Base-by-base conservation (phyloP, 2,329 filamentous ascomycete species). In the Lachnellula hyalina region DNA sequence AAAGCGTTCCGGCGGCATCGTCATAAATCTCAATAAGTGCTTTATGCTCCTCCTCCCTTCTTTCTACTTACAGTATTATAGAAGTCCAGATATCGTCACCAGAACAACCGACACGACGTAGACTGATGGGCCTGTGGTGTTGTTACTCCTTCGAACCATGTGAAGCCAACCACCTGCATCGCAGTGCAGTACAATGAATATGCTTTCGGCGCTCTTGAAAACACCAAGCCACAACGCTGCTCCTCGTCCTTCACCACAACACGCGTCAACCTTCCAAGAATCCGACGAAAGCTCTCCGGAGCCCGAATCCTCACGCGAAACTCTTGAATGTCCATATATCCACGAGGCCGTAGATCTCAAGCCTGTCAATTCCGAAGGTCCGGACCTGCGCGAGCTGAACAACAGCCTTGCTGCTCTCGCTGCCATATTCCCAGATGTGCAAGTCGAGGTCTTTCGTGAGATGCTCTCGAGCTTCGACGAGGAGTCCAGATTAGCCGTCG, bases 381-480 rank as follows among this genome's bases (percentile, higher is more conserved):
- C 81, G 40, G 81, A 90, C 63, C 76, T 91, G 23, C 77, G 81
- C 61, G 82, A 86, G 55, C 77, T 93, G 48, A 93, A 93, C 72
- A 75, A 76, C 49, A 80, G 83, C 63, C 81, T 94, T 59, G 80
- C 82, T 57, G 82, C 79, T 12, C 79, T 94, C 44, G 82, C 84
- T 21, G 82, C 82, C 47, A 78, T 92, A 8, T 94, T 94, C 61
- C 89, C 89, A 28, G 83, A 92, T 70, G 77, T 92, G n/a, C 86
- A 90, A 70, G 77, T 89, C 56, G 87, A 92, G 62, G 89, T 92
- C 17, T 90, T 94, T 67, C 82, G 89, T 45, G 89, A 93, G 74
- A 88, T 94, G 81, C 81, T 94, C 48, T 73, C 78, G 40, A 87
- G 77, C 65, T 87, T 92, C 67, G 86, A 86, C 64, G 83, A 85